Evolutionary conservation across 768 basidiomycete genomes (phyloP), one percentile per base, ranked within the genome.

Genomic region (Psilocybe sp.): DNA sequence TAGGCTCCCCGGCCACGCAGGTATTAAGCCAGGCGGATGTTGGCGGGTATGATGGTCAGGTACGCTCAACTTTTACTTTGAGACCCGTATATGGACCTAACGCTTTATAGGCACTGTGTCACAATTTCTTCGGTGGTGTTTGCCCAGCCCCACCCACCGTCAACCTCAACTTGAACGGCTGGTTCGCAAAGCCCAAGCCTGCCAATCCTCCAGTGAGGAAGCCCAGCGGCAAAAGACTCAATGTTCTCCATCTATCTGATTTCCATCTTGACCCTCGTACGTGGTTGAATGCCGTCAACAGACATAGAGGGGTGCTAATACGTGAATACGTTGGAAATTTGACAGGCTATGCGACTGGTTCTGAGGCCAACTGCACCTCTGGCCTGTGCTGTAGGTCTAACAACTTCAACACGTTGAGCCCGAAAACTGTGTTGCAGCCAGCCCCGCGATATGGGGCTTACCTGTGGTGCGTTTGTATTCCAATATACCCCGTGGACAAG

Each of bases 161-260:
- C 6, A 73, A 84, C 3, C 71, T 91, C 55, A 77, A 91, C 59
- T 60, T 84, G 32, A 82, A 78, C 1, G 69, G 68, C 11, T 90
- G 87, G 84, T 91, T 90, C 65, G 71, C 78, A 23, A 90, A 87
- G 64, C 85, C 87, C 2, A 91, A 90, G 61, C 88, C 88, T 1
- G 74, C 76, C 23, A 82, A 82, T 4, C 74, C 84, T 11, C 85
- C 85, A n/a, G 52, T 70, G 0, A 85, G 75, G 62, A 72, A 74
- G 61, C 75, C 77, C 13, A 86, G 80, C 39, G 87, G 87, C 11
- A 65, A 86, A 58, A 73, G 80, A 34, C 68, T 89, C 38, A 89
- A 87, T 61, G 81, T 89, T 0, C 65, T 91, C 50, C 89, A 90
- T 61, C 49, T 91, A n/a, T 87, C 86, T 1, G 88, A 90, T 59